phyloP scores from a whole-genome alignment of 2,329 filamentous ascomycete species.

The Fusarium tjaetaba region DNA sequence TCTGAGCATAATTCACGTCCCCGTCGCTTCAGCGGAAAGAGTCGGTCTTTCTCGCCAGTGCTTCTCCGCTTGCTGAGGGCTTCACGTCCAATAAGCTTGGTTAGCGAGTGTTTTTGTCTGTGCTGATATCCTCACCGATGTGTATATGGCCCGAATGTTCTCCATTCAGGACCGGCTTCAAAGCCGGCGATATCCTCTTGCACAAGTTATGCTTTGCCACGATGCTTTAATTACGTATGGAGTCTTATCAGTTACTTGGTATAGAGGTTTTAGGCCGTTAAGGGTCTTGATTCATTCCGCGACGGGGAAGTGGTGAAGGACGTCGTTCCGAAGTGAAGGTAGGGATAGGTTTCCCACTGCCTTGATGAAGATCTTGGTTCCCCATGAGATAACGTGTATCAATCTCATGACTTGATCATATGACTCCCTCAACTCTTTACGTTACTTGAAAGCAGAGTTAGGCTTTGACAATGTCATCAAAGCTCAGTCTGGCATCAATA shows the following conservation, averaged over 20 bases:
- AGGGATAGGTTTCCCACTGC: background rate
- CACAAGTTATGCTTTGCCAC: background rate
- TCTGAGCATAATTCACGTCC: background rate
- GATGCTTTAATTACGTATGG: constrained; percentile 17
- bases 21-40: constrained; percentile 21
- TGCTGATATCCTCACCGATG: constrained; percentile 10
- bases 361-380: background rate
- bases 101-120: background rate
- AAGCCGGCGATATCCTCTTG: constrained; percentile 29
- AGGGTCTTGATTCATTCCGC: background rate
- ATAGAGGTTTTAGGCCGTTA: background rate
- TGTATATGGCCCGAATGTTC: constrained; percentile 2
- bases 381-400: background rate
- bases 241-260: background rate
- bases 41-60: constrained; percentile 35
- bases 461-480: background rate
- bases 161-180: constrained; percentile 2
- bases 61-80: constrained; percentile 32
- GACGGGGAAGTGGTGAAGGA: background rate
- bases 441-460: background rate
- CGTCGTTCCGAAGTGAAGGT: background rate
- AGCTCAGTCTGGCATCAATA: background rate
- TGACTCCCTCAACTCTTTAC: background rate
- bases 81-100: constrained; percentile 31
- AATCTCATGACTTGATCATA: background rate